Conservation (phyloP, 2,329 filamentous ascomycete species). For the Monilinia laxa region DNA sequence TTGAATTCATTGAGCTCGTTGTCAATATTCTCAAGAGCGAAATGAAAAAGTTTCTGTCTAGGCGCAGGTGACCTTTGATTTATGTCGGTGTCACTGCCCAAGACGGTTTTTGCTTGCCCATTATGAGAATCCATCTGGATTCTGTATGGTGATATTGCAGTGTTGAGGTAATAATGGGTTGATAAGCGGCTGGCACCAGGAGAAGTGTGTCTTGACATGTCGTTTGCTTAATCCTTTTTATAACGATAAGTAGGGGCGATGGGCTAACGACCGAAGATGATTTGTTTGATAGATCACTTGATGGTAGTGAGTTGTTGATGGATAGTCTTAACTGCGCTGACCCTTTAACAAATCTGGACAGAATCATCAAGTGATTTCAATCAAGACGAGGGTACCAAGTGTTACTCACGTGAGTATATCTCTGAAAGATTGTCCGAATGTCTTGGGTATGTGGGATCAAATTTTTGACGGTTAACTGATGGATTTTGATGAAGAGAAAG, state of each 20-base stretch:
- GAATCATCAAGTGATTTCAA: constrained; percentile 33
- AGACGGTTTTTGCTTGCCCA: background rate
- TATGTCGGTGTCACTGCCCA: background rate
- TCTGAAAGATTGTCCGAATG: constrained; percentile 28
- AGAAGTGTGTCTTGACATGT: background rate
- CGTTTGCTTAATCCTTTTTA: background rate
- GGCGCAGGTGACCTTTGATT: background rate
- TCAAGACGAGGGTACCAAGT: constrained; percentile 39
- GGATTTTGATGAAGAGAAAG: constrained; percentile 26
- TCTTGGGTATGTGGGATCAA: constrained; percentile 32
- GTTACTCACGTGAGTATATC: constrained; percentile 34
- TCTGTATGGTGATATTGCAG: background rate
- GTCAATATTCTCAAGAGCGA: constrained; percentile 27
- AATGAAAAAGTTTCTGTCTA: constrained; percentile 25
- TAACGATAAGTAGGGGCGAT: constrained; percentile 3
- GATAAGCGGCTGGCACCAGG: constrained; percentile 23
- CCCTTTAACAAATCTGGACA: constrained; percentile 29
- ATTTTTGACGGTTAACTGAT: constrained; percentile 31
- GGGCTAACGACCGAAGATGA: constrained; percentile 20
- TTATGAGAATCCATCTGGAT: background rate
- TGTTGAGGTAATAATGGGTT: background rate
- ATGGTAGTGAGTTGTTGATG: constrained; percentile 32
- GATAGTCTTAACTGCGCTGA: constrained; percentile 28
- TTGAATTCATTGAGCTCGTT: constrained; percentile 23
- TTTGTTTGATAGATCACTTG: constrained; percentile 31